Evolutionary conservation across 495 filamentous ascomycete genomes (phyloP).

Genomic region (Lindgomyces ingoldianus): DNA sequence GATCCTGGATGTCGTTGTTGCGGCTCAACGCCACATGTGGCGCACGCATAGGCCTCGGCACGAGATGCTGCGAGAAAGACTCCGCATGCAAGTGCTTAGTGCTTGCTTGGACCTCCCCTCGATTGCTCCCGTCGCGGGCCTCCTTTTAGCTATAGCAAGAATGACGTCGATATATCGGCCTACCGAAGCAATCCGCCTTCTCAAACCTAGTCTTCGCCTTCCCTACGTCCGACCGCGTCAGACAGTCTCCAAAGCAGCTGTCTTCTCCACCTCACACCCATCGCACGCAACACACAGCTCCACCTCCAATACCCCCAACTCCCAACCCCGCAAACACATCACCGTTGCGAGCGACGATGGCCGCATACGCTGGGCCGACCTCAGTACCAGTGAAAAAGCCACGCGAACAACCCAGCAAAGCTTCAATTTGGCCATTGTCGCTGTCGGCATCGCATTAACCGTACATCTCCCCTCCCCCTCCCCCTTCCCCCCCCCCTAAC

Average conservation of each 20-base stretch:
- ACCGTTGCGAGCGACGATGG: constrained; percentile 83
- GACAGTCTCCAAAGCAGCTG: not conserved
- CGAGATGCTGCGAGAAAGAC: too few species aligned
- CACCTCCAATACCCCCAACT: not conserved
- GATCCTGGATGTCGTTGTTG: not conserved
- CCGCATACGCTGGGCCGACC: constrained; percentile 72
- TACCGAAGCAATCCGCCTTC: constrained; percentile 21
- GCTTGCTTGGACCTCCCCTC: too few species aligned
- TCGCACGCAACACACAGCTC: constrained; percentile 59
- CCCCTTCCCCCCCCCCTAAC: too few species aligned
- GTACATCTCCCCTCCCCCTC: constrained; percentile 49
- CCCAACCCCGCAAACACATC: constrained; percentile 46
- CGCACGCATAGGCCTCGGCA: not conserved
- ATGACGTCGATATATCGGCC: constrained; percentile 19
- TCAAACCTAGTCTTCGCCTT: not conserved
- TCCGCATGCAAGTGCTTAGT: too few species aligned
- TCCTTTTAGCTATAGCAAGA: too few species aligned
- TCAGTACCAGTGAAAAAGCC: constrained; percentile 75
- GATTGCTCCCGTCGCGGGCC: too few species aligned
- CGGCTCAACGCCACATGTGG: not conserved
- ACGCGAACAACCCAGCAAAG: constrained; percentile 86
- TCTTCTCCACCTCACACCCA: constrained; percentile 6
- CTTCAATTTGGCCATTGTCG: constrained; percentile 77
- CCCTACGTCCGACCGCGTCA: not conserved
- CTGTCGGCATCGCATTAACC: constrained; percentile 73